These are phyloP conservation scores for Aspergillus brasiliensis DNA, from an alignment of 2,329 filamentous ascomycete species.

Conservation along the genomic window DNA sequence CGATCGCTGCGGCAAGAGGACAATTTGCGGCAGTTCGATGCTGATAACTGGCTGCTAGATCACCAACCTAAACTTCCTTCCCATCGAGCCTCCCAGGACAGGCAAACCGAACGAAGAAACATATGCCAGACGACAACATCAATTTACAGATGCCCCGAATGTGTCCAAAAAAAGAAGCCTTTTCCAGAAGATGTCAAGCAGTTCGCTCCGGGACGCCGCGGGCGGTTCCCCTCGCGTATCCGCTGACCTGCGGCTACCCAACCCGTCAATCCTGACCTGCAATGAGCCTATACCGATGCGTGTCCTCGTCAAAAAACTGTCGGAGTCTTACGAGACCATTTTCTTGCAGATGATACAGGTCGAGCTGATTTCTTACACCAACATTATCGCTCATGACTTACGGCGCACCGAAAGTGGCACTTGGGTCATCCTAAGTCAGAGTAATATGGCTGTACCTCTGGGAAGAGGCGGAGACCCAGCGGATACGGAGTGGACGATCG, in stretches of 20 bases:
- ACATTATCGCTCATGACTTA: slow-evolving; percentile 76
- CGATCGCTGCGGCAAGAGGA: background rate
- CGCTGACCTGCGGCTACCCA: slow-evolving; percentile 81
- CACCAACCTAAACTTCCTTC: slow-evolving; percentile 78
- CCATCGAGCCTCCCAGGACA: slow-evolving; percentile 83
- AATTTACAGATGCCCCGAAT: slow-evolving; percentile 51
- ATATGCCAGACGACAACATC: slow-evolving; percentile 74
- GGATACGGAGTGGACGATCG: slow-evolving; percentile 69
- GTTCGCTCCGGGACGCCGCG: slow-evolving; percentile 31
- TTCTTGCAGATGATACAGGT: slow-evolving; percentile 80
- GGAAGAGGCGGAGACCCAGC: slow-evolving; percentile 60
- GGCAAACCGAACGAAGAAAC: slow-evolving; percentile 71
- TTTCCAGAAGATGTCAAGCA: slow-evolving; percentile 52
- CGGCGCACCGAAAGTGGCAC: slow-evolving; percentile 68
- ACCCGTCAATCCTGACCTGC: slow-evolving; percentile 85
- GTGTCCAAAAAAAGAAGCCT: slow-evolving; percentile 59
- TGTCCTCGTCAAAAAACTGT: slow-evolving; percentile 76
- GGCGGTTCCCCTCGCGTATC: slow-evolving; percentile 60
- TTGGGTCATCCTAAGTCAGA: slow-evolving; percentile 74
- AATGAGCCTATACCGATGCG: slow-evolving; percentile 82
- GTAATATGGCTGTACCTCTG: slow-evolving; percentile 71
- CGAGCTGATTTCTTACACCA: slow-evolving; percentile 76
- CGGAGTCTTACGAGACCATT: slow-evolving; percentile 67
- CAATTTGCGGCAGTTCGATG: background rate
- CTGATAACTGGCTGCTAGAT: slow-evolving; percentile 29